Conservation (phyloP, 768 basidiomycete genomes). For the Podaxis sp. region DNA sequence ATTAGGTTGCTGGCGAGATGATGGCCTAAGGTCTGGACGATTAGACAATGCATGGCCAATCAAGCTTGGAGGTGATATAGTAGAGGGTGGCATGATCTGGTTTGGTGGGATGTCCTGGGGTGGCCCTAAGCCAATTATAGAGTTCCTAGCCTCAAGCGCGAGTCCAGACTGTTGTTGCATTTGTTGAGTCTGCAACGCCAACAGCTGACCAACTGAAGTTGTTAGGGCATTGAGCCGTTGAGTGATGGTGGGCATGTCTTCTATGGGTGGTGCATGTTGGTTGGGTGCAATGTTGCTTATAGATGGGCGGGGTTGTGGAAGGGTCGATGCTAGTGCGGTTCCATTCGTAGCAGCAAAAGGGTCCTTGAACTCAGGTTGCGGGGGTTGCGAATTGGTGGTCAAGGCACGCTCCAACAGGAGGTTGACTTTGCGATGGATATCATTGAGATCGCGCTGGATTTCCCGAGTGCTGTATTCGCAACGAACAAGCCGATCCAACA, state of each 20-base stretch:
- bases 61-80: conserved; percentile 36
- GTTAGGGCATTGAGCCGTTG: conserved; percentile 78
- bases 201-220: conserved; percentile 81
- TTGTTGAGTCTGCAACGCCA: conserved; percentile 77
- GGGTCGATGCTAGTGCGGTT: conserved; percentile 16
- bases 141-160: conserved; percentile 37
- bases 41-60: conserved; percentile 63
- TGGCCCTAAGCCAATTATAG: conserved; percentile 36
- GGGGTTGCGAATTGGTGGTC: conserved; percentile 26
- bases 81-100: conserved; percentile 40
- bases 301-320: conserved; percentile 51
- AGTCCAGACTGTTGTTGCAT: conserved; percentile 51
- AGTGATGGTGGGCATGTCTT: conserved; percentile 75
- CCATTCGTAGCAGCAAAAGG: conserved; percentile 59
- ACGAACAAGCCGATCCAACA: conserved; percentile 70
- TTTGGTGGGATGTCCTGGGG: conserved; percentile 50
- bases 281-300: conserved; percentile 71
- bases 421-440: conserved; percentile 77
- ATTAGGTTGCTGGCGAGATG: conserved; percentile 56
- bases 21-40: conserved; percentile 61
- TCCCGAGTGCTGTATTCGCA: conserved; percentile 70
- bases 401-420: conserved; percentile 70
- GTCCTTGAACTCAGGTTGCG: conserved; percentile 78
- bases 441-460: conserved; percentile 70
- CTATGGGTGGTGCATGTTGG: conserved; percentile 53